Evolutionary conservation across 2,329 filamentous ascomycete species (phyloP), one percentile per base, ranked within the genome.

Genomic region (Colletotrichum graminicola): DNA sequence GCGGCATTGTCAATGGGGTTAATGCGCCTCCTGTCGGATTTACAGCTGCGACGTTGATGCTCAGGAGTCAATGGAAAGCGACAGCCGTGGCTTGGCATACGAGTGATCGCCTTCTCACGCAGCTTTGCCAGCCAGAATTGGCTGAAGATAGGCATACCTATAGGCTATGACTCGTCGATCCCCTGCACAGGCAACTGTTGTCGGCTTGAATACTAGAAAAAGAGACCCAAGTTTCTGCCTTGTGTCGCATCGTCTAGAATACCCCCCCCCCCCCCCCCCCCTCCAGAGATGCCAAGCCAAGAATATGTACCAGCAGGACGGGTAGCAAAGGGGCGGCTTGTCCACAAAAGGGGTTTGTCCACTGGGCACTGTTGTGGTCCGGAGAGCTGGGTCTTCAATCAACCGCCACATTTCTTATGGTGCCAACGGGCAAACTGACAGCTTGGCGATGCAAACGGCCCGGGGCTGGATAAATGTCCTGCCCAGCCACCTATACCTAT

Each of bases 131-230:
- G n/a, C 52, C 39, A 59, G 34, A 32, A 39, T 26, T n/a, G 51
- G 41, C 41, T 71, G 34, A 45, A 56, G 51, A 68, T 62, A 32
- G 39, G 34, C 51, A 32, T 47, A 32, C 45, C 6, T 23, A n/a
- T n/a, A n/a, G n/a, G n/a, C n/a, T n/a, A 39, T 56, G 68, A 68
- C 64, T 68, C 57, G 65, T 47, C 52, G 52, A 63, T 68, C 57
- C 32, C 59, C 43, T 32, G n/a, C 43, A 32, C n/a, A 14, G 64
- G 68, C 32, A 59, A 45, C 45, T 32, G 12, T 59, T 45, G 45
- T 67, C 57, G 57, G 51, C 68, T 71, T 59, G 68, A 54, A 34
- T 61, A 36, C 34, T 47, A n/a, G 49, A 34, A 43, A 36, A 54
- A 59, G 62, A 56, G n/a, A 34, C 26, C n/a, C 56, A 21, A 32